These are phyloP conservation scores for Plantago elongata DNA, from an alignment of 257 asterid genomes.

Conservation along the genomic window DNA sequence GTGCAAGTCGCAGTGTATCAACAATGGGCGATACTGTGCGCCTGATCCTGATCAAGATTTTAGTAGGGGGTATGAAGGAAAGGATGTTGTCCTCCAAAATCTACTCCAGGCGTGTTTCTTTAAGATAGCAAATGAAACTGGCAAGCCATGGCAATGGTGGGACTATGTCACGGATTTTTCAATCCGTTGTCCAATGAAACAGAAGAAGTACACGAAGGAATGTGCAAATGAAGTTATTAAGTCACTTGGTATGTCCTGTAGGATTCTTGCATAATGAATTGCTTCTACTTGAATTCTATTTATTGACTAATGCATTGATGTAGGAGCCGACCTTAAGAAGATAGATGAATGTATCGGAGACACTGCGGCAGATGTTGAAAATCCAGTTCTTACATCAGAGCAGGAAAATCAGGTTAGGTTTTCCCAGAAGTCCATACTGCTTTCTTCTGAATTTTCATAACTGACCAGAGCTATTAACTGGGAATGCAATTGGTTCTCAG, in stretches of 20 bases:
- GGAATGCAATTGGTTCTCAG: slow-evolving; percentile 27
- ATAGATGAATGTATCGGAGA: slow-evolving; percentile 83
- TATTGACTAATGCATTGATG: not conserved
- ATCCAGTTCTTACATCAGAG: slow-evolving; percentile 56
- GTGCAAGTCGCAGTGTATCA: slow-evolving; percentile 70
- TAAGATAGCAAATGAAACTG: slow-evolving; percentile 53
- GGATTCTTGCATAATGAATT: not conserved
- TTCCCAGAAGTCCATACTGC: not conserved
- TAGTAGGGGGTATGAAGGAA: slow-evolving; percentile 58
- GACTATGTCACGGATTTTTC: slow-evolving; percentile 72
- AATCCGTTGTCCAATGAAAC: slow-evolving; percentile 64
- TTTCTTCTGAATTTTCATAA: not conserved
- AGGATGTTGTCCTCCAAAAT: slow-evolving; percentile 67
- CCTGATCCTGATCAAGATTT: slow-evolving; percentile 81
- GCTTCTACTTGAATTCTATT: not conserved
- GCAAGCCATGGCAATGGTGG: slow-evolving; percentile 85
- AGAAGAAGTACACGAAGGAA: slow-evolving; percentile 51
- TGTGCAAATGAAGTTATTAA: slow-evolving; percentile 57
- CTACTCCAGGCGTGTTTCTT: slow-evolving; percentile 63
- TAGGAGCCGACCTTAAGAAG: slow-evolving; percentile 66
- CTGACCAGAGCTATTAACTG: slow-evolving; percentile 10
- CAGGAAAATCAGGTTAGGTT: slow-evolving; percentile 50
- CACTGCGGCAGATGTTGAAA: slow-evolving; percentile 67
- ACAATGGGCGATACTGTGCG: slow-evolving; percentile 66
- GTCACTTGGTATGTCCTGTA: slow-evolving; percentile 58